Percentiles rank a stretch among this genome's conserved stretches.
Evolutionary conservation across 352 stramenopile species (phyloP).

Genomic region (Phytophthora litchii): DNA sequence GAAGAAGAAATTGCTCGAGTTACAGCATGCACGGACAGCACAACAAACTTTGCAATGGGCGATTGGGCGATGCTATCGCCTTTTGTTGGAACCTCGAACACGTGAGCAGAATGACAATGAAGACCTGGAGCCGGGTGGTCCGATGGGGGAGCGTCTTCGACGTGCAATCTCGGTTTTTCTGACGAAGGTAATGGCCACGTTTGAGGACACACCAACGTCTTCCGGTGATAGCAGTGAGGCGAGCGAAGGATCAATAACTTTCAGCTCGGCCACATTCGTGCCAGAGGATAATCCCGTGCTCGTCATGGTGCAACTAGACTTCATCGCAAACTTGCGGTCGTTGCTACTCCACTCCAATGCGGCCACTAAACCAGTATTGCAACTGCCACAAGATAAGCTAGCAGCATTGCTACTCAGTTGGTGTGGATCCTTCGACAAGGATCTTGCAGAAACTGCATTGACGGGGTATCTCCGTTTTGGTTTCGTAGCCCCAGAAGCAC

Average conservation of each 20-base stretch:
- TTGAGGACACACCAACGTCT: slow-evolving; percentile 19
- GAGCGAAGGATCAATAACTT: slow-evolving; percentile 13
- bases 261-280: slow-evolving; percentile 6
- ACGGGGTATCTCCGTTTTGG: slow-evolving; percentile 24
- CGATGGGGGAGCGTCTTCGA: slow-evolving; percentile 22
- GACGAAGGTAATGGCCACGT: slow-evolving; percentile 26
- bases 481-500: slow-evolving; percentile 35
- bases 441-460: slow-evolving; percentile 37
- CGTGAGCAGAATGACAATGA: slow-evolving; percentile 8
- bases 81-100: slow-evolving; percentile 46
- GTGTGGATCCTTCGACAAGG: slow-evolving; percentile 47
- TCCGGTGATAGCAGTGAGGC: slow-evolving; percentile 9
- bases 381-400: slow-evolving; percentile 33
- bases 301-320: slow-evolving; percentile 77
- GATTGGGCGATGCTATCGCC: slow-evolving; percentile 54
- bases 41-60: slow-evolving; percentile 65
- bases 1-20: slow-evolving; percentile 25
- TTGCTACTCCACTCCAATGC: slow-evolving; percentile 31
- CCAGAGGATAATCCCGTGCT: slow-evolving; percentile 29
- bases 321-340: slow-evolving; percentile 43
- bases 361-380: slow-evolving; percentile 8
- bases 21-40: slow-evolving; percentile 23
- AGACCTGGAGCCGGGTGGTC: slow-evolving; percentile 14
- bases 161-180: slow-evolving; percentile 27
- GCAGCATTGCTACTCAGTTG: slow-evolving; percentile 39